These are phyloP conservation scores for Tricholoma terreum DNA, from an alignment of 768 basidiomycete species.

Conservation along the genomic window DNA sequence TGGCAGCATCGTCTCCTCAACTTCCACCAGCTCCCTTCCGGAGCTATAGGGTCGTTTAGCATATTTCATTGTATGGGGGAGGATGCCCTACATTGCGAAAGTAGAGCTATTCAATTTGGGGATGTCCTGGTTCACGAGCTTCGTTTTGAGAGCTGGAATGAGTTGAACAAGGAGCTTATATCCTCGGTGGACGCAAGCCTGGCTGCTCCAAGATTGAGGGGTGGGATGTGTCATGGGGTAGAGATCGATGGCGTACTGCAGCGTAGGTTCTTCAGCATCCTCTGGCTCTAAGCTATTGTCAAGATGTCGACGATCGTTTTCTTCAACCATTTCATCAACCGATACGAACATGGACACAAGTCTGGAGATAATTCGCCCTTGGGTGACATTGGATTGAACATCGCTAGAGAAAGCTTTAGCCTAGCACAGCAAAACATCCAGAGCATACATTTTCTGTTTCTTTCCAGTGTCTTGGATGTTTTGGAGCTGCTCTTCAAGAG, in stretches of 20 bases:
- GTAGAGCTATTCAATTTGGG: background rate
- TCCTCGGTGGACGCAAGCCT: background rate
- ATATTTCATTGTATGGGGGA: background rate
- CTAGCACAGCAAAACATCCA: too few relatives aligned
- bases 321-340: background rate
- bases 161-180: background rate
- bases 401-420: too few relatives aligned
- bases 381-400: background rate
- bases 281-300: background rate
- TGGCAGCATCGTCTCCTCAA: background rate
- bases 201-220: background rate
- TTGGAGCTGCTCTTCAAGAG: constrained; percentile 1
- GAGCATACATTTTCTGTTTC: too few relatives aligned
- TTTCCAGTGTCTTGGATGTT: background rate
- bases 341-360: constrained; percentile 2
- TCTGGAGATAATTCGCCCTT: background rate
- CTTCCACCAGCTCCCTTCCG: background rate
- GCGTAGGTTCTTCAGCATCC: background rate
- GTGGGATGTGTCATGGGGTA: background rate
- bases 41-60: background rate
- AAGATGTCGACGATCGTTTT: too few relatives aligned
- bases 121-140: background rate
- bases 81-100: background rate
- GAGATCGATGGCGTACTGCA: background rate
- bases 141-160: background rate